Conservation (phyloP, 108 stramenopile genomes). For the Mediolabrus comicus region DNA sequence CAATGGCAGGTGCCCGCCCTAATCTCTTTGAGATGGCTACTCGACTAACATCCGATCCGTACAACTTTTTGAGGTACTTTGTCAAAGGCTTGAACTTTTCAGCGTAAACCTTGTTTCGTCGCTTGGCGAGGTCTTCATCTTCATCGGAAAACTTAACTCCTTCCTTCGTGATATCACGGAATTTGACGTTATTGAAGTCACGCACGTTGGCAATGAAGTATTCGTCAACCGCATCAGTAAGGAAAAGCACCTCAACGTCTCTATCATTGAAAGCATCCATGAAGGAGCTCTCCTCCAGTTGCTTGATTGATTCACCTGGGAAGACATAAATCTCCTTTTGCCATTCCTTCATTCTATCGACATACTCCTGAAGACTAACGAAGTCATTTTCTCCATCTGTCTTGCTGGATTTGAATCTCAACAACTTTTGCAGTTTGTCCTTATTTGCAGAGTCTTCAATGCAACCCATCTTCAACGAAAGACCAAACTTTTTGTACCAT, state of each 20-base stretch:
- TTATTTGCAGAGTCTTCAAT: conserved; percentile 97
- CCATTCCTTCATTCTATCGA: conserved; percentile 96
- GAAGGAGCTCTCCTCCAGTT: conserved; percentile 89
- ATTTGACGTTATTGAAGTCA: conserved; percentile 86
- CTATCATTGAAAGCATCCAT: conserved; percentile 89
- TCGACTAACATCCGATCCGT: conserved; percentile 83
- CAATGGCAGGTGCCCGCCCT: conserved; percentile 90
- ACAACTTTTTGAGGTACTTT: conserved; percentile 93
- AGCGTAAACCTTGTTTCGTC: conserved; percentile 93
- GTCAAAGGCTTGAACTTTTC: conserved; percentile 94
- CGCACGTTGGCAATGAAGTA: conserved; percentile 81
- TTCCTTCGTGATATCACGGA: conserved; percentile 92
- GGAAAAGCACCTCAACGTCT: conserved; percentile 94
- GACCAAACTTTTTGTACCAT: conserved; percentile 95
- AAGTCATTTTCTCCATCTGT: conserved; percentile 70
- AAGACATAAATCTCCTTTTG: conserved; percentile 97
- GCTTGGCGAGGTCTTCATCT: conserved; percentile 90
- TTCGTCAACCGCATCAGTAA: conserved; percentile 97
- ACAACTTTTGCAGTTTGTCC: conserved; percentile 89
- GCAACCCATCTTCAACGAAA: conserved; percentile 95
- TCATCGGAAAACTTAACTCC: conserved; percentile 97
- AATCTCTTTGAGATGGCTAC: conserved; percentile 90
- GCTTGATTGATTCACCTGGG: conserved; percentile 86
- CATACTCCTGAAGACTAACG: conserved; percentile 88
- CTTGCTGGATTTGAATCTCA: conserved; percentile 92